These are phyloP conservation scores for Scytalidium sp. DNA, from an alignment of 2,329 filamentous ascomycete species.

Conservation along the genomic window DNA sequence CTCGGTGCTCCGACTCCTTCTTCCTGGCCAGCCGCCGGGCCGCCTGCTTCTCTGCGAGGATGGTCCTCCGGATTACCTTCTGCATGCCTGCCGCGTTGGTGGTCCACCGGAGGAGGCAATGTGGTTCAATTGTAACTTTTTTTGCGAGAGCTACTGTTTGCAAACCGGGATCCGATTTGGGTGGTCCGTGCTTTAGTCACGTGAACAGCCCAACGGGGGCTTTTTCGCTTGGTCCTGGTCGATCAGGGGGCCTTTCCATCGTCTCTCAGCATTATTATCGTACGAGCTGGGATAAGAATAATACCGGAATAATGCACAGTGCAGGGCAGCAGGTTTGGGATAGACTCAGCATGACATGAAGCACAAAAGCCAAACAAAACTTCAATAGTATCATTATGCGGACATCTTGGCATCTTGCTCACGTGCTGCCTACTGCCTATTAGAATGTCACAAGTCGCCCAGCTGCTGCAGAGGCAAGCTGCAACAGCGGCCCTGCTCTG, in stretches of 20 bases:
- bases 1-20: slow-evolving; percentile 26
- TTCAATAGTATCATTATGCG: background rate
- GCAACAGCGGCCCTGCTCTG: too few relatives aligned
- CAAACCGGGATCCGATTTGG: background rate
- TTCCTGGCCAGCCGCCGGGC: slow-evolving; percentile 40
- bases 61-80: slow-evolving; percentile 65
- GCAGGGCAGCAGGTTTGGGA: too few relatives aligned
- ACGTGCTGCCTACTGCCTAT: background rate
- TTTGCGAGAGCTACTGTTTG: background rate
- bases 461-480: background rate
- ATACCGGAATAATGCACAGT: too few relatives aligned
- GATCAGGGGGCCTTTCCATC: too few relatives aligned
- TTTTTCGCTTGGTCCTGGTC: too few relatives aligned
- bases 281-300: too few relatives aligned
- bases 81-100: slow-evolving; percentile 51
- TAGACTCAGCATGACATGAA: background rate
- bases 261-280: too few relatives aligned
- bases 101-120: background rate
- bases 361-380: background rate
- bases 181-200: background rate
- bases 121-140: background rate
- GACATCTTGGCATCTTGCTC: background rate
- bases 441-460: background rate
- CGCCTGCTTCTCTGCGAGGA: slow-evolving; percentile 64
- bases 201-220: background rate